These are phyloP conservation scores for Fusarium nurragi DNA, from an alignment of 2,329 filamentous ascomycete genomes.

Conservation along the genomic window DNA sequence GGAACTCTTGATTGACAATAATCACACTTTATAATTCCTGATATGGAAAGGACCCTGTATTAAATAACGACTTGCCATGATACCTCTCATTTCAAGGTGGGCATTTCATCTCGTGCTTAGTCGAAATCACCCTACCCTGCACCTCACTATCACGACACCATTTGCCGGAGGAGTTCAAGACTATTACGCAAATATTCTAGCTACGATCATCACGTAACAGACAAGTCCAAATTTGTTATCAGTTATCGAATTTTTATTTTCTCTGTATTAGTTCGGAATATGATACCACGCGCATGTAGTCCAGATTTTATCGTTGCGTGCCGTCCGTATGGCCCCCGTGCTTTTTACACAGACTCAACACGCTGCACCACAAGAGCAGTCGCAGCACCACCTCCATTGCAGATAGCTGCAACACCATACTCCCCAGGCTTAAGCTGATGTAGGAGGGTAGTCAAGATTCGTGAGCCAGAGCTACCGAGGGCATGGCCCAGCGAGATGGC, in stretches of 20 bases:
- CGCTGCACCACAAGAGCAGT: constrained; percentile 92
- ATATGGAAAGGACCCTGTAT: no score
- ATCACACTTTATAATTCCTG: background rate
- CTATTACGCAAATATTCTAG: background rate
- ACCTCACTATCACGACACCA: background rate
- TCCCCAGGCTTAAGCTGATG: constrained; percentile 93
- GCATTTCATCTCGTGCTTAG: background rate
- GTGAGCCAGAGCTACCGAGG: constrained; percentile 89
- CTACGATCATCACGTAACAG: background rate
- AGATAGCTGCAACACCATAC: constrained; percentile 95
- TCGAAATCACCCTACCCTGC: background rate
- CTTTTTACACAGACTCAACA: constrained; percentile 65
- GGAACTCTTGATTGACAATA: background rate
- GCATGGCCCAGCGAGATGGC: constrained; percentile 94
- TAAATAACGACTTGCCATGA: background rate
- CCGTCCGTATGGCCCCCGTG: background rate
- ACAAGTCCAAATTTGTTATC: fast-evolving
- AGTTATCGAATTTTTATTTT: background rate
- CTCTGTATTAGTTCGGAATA: background rate
- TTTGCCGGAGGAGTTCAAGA: background rate
- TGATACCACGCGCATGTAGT: background rate
- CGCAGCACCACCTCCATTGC: constrained; percentile 94
- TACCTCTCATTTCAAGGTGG: background rate
- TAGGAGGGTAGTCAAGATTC: constrained; percentile 88
- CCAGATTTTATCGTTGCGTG: background rate